Conservation (phyloP, 2,329 filamentous ascomycete species). For the Plenodomus lindquistii region DNA sequence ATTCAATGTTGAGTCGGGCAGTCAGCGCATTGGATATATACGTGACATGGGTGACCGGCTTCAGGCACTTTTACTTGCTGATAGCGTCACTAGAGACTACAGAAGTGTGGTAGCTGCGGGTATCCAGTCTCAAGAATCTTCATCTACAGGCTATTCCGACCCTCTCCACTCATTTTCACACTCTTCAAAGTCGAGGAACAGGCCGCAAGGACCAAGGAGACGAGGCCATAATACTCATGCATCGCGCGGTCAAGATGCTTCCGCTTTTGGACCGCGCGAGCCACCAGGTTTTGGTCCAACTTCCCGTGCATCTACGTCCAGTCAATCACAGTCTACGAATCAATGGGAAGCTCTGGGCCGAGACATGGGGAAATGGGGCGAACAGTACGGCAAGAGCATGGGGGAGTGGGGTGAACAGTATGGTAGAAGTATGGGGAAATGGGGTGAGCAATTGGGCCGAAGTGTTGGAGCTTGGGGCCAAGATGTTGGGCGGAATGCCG, state of each 20-base stretch:
- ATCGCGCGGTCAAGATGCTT: conserved; percentile 7
- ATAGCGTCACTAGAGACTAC: conserved; percentile 1
- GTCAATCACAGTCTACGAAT: conserved; percentile 7
- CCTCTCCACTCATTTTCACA: conserved; percentile 32
- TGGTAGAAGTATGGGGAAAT: conserved; percentile 32
- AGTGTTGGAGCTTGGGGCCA: conserved; percentile 25
- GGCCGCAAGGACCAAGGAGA: conserved; percentile 1
- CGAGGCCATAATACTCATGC: not conserved
- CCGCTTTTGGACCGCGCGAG: conserved; percentile 2
- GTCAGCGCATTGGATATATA: conserved; percentile 15
- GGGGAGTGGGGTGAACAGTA: conserved; percentile 39
- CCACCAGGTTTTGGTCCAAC: not conserved
- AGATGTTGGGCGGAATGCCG: conserved; percentile 19
- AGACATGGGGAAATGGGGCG: conserved; percentile 11
- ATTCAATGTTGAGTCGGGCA: conserved; percentile 20
- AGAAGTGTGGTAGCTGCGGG: not conserved
- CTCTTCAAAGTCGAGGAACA: not conserved
- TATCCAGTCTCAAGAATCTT: not conserved
- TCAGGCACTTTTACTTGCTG: not conserved
- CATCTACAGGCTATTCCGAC: conserved; percentile 12
- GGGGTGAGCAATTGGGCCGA: conserved; percentile 36
- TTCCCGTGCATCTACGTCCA: not conserved
- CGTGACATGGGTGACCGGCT: conserved; percentile 21
- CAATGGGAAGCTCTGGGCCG: conserved; percentile 18
- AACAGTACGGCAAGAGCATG: conserved; percentile 17